Base-by-base conservation (phyloP, 148 eudicot species). In the Amaranthus hypochondriacus region DNA sequence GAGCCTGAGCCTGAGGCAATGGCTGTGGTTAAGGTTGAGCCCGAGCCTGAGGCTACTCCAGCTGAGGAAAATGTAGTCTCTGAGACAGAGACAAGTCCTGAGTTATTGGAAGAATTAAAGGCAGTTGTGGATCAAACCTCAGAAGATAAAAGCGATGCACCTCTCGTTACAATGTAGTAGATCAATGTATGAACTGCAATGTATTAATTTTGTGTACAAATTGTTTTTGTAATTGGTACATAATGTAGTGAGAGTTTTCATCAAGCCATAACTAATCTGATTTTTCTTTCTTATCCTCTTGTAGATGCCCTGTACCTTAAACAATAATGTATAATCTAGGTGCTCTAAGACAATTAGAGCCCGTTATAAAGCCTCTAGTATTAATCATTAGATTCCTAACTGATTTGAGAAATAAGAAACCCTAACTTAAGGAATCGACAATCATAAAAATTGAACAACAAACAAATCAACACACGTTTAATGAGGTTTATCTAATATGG, bases 71-170 rank as follows among this genome's bases (percentile, higher is more conserved):
- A 9, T 56, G 71, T 13, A 39, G 5, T 48, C 46, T 42, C 68
- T 7, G 75, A 79, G 56, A 70, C 72, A 56, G 72, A 64, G 55
- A 70, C 57, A 68, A 68, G 56, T 14, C 74, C 76, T 51, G 73
- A 75, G 63, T 48, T 73, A 47, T 72, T 61, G 47, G 70, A 80
- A 66, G 83, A 76, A 68, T 69, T 70, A 65, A 80, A 72, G 71
- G 66, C 70, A 66, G 66, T 56, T 71, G 79, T 78, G 84, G 79
- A 73, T 48, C 82, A 73, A 54, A 74, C 54, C 46, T 53, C 78
- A n/a, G 79, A 79, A 58, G 85, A 82, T 7, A 77, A 84, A 75
- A 84, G 72, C 56, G 86, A 89, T 73, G 85, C 78, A 56, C 84
- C 88, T 73, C 80, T 80, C 50, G 87, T 84, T 48, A 80, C 87